Conservation (phyloP, 129 eudicot genomes). For the Flaveria brownii region DNA sequence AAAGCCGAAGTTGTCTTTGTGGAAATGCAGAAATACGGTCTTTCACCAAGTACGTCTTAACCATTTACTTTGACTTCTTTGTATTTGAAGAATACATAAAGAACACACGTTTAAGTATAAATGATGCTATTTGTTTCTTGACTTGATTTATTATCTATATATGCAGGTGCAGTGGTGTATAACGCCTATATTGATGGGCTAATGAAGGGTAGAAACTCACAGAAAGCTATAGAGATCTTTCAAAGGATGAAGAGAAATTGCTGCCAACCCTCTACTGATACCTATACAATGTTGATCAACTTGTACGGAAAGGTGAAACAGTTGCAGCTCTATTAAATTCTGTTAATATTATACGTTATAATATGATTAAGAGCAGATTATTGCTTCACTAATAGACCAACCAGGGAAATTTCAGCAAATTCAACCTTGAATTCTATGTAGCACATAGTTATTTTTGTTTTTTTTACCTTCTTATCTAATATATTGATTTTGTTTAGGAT, state of each 20-base stretch:
- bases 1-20: conserved; percentile 77
- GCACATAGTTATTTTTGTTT: background rate
- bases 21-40: conserved; percentile 67
- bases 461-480: background rate
- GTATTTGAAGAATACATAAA: background rate
- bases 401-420: background rate
- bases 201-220: conserved; percentile 62
- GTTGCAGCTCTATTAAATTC: background rate
- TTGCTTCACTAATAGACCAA: no score
- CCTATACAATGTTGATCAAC: conserved; percentile 86
- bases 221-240: conserved; percentile 65
- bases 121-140: conserved; percentile 2
- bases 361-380: no score
- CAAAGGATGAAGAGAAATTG: conserved; percentile 83
- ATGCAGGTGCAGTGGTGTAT: conserved; percentile 72
- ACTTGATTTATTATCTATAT: background rate
- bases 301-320: conserved; percentile 77
- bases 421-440: background rate
- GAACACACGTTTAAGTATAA: background rate
- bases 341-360: background rate
- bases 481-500: conserved; percentile 8
- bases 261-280: conserved; percentile 77
- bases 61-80: conserved; percentile 19
- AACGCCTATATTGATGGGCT: conserved; percentile 86
- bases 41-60: conserved; percentile 62